phyloP scores from a whole-genome alignment of 345 rosid genomes.

The Hirschfeldia incana region DNA sequence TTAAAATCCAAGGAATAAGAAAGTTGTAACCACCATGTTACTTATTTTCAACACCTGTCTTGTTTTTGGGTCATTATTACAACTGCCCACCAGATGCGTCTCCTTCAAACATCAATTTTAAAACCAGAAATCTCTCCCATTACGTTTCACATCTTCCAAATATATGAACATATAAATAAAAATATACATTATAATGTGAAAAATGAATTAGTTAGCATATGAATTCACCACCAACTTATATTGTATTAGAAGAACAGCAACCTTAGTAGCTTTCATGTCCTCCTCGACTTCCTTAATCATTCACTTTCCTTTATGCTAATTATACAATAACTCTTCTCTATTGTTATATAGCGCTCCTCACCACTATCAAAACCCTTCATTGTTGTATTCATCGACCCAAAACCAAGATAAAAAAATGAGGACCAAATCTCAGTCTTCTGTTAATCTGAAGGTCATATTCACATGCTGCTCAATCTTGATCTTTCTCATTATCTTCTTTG shows the following conservation, averaged over 20 bases:
- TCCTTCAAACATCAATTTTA: slow-evolving; percentile 18
- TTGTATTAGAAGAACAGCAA: slow-evolving; percentile 33
- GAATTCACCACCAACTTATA: slow-evolving; percentile 29
- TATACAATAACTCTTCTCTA: neutral
- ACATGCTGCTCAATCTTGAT: slow-evolving; percentile 27
- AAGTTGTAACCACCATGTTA: slow-evolving; percentile 39
- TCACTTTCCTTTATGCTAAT: neutral
- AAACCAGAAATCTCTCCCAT: slow-evolving; percentile 15
- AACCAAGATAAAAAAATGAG: neutral
- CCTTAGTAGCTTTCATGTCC: slow-evolving; percentile 42
- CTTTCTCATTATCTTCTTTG: slow-evolving; percentile 25
- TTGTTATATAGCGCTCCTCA: neutral
- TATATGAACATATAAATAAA: neutral
- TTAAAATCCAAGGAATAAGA: slow-evolving; percentile 27
- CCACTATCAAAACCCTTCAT: neutral
- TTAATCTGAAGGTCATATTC: slow-evolving; percentile 34
- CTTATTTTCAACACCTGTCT: slow-evolving; percentile 10
- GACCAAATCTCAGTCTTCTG: slow-evolving; percentile 23
- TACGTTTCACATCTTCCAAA: slow-evolving; percentile 31
- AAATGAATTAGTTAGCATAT: neutral
- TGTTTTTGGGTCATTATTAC: neutral
- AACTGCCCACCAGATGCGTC: slow-evolving; percentile 8
- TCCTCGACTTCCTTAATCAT: slow-evolving; percentile 39
- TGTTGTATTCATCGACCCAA: neutral
- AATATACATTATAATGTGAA: neutral